Percentiles rank a stretch among this genome's conserved stretches.
phyloP scores from a whole-genome alignment of 1,284 basidiomycete species.

The Irpex sp. region DNA sequence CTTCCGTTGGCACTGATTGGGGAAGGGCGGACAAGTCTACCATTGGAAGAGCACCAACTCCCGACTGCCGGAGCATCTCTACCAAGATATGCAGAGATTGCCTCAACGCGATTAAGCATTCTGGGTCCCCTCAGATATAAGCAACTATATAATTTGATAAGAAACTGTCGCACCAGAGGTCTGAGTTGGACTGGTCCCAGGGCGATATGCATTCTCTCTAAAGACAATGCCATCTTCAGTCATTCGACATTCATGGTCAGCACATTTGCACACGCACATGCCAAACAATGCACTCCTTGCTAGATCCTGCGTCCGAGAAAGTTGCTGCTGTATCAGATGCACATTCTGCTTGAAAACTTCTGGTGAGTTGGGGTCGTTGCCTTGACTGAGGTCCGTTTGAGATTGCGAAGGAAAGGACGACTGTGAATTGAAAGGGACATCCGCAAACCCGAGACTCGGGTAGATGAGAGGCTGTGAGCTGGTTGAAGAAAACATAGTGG shows the following conservation, averaged over 20 bases:
- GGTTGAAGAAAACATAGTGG: conserved; percentile 1
- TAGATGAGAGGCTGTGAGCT: conserved; percentile 2
- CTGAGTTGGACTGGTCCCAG: conserved; percentile 39
- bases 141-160: conserved; percentile 5
- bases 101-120: conserved; percentile 31
- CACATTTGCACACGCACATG: conserved; percentile 36
- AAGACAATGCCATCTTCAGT: not conserved
- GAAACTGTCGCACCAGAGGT: conserved; percentile 36
- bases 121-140: not conserved
- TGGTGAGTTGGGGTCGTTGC: conserved; percentile 44
- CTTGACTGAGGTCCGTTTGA: not conserved
- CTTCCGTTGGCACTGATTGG: conserved; percentile 18
- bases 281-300: conserved; percentile 40
- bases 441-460: conserved; percentile 5
- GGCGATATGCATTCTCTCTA: conserved; percentile 51
- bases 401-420: not conserved
- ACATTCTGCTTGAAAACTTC: conserved; percentile 52
- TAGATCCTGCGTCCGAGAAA: conserved; percentile 37
- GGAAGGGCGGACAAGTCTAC: conserved; percentile 23
- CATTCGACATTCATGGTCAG: not conserved
- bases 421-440: conserved; percentile 9
- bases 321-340: conserved; percentile 37
- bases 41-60: conserved; percentile 46
- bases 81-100: conserved; percentile 37
- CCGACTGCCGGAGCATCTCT: conserved; percentile 43